phyloP scores from a whole-genome alignment of 768 basidiomycete species.

The Amanita pseudoporphyria region DNA sequence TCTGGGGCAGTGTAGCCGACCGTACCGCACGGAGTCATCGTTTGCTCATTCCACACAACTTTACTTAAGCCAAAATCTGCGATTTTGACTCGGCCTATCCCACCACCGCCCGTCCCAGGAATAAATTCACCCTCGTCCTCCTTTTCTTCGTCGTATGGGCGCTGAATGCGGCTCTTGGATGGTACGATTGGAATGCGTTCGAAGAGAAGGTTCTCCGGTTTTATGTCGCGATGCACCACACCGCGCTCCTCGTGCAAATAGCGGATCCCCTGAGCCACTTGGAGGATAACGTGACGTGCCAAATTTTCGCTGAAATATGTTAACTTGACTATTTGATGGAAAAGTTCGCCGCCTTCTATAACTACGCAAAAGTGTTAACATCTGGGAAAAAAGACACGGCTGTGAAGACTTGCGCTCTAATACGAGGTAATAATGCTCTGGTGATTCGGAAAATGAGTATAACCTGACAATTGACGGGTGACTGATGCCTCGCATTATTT shows the following conservation, averaged over 20 bases:
- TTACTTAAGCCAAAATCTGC: conserved; percentile 98
- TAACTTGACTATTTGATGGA: conserved; percentile 98
- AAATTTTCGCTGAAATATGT: conserved; percentile 98
- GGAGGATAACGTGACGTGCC: conserved; percentile 93
- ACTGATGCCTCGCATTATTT: conserved; percentile 94
- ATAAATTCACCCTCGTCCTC: conserved; percentile 97
- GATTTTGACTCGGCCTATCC: conserved; percentile 96
- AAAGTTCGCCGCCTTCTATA: conserved; percentile 96
- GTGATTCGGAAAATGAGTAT: conserved; percentile 83
- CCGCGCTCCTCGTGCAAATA: conserved; percentile 97
- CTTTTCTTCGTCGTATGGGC: conserved; percentile 97
- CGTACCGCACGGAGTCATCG: conserved; percentile 99
- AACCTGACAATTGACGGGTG: conserved; percentile 94
- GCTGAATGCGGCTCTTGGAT: conserved; percentile 59
- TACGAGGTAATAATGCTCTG: conserved; percentile 89
- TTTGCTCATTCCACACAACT: conserved; percentile 98
- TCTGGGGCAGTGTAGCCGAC: conserved; percentile 99
- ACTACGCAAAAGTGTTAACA: conserved; percentile 36
- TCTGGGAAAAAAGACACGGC: background rate
- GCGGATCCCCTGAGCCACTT: conserved; percentile 89
- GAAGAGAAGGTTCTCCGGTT: conserved; percentile 95
- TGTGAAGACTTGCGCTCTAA: conserved; percentile 61
- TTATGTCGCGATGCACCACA: conserved; percentile 98
- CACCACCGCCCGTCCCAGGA: conserved; percentile 88
- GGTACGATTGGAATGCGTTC: conserved; percentile 88